Conservation (phyloP, 495 filamentous ascomycete species). For the Xanthoparmelia taractica region DNA sequence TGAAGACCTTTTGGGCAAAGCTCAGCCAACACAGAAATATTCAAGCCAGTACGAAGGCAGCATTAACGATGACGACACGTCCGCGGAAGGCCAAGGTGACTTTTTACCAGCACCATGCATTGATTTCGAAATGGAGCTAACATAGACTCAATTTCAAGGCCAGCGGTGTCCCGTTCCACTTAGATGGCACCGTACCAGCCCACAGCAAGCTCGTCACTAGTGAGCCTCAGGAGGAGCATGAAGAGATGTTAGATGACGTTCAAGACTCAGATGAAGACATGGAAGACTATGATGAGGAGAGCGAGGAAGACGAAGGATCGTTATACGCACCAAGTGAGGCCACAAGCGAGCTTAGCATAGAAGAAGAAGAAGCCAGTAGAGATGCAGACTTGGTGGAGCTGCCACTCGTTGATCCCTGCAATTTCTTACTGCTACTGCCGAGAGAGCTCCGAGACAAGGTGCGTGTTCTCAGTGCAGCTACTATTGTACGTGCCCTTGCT, state of each 20-base stretch:
- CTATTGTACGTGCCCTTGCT: not conserved
- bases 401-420: not conserved
- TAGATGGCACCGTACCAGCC: not conserved
- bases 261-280: not conserved
- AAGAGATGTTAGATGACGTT: not conserved
- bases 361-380: not conserved
- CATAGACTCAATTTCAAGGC: not conserved
- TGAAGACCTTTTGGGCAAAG: not conserved
- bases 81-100: not conserved
- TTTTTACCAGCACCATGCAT: too few species aligned
- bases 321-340: not conserved
- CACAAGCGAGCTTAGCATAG: not conserved
- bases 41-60: not conserved
- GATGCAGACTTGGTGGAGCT: not conserved
- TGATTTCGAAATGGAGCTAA: not conserved
- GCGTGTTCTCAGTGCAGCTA: not conserved
- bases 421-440: not conserved
- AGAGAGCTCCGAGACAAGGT: slow-evolving; percentile 12
- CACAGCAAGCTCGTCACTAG: not conserved
- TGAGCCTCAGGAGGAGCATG: not conserved
- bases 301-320: not conserved
- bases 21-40: not conserved
- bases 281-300: not conserved
- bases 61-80: not conserved
- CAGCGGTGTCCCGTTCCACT: not conserved